Evolutionary conservation across 208 protist genomes (phyloP).

Genomic region (Trypanosoma theileri): DNA sequence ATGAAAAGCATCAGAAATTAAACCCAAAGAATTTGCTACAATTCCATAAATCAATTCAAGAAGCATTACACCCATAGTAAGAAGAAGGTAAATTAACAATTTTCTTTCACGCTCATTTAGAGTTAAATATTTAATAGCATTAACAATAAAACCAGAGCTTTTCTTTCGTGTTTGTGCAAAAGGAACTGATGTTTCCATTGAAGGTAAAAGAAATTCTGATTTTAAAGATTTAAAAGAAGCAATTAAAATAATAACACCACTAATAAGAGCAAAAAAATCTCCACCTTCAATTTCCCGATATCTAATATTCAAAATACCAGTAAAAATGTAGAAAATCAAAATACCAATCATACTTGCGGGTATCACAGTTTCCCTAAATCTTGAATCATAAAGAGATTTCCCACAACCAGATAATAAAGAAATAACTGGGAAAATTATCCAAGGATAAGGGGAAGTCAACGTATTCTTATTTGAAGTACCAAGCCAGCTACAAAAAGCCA

Average conservation of each 20-base stretch:
- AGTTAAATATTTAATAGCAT: slow-evolving; percentile 18
- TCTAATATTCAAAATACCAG: neutral
- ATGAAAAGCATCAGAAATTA: slow-evolving; percentile 97
- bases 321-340: neutral
- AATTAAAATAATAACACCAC: slow-evolving; percentile 13
- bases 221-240: slow-evolving; percentile 7
- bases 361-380: neutral
- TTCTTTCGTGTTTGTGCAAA: neutral
- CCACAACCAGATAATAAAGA: slow-evolving; percentile 11
- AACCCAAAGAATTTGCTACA: slow-evolving; percentile 72
- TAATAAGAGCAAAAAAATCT: neutral
- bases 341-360: neutral
- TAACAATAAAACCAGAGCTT: slow-evolving; percentile 15
- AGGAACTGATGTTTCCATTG: slow-evolving; percentile 9
- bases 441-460: slow-evolving; percentile 1
- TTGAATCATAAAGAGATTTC: slow-evolving; percentile 14
- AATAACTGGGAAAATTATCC: slow-evolving; percentile 22
- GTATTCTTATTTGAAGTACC: neutral
- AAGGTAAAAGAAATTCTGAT: neutral
- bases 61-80: slow-evolving; percentile 78
- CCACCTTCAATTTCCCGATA: neutral
- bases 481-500: slow-evolving; percentile 13
- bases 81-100: slow-evolving; percentile 64
- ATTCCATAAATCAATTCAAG: slow-evolving; percentile 86
- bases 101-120: slow-evolving; percentile 45